A percentile compares a stretch with the other conserved stretches of the same genome.
Evolutionary conservation across 75 land plant species (phyloP).

Genomic region (Isoetes taiwanensis): DNA sequence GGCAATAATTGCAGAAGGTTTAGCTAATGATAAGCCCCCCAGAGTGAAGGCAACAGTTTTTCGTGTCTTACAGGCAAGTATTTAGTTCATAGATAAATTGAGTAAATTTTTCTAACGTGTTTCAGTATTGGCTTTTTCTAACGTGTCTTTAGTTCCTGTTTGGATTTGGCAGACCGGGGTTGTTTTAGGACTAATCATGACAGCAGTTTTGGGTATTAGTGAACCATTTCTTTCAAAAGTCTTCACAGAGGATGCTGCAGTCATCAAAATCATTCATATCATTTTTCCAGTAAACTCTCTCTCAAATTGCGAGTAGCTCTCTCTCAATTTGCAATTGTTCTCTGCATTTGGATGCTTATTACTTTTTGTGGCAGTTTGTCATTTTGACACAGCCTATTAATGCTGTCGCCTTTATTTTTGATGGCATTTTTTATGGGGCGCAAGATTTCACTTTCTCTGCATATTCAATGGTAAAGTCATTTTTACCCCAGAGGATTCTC

Average conservation of each 20-base stretch:
- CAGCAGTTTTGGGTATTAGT: conserved; percentile 40
- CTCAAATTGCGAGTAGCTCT: background rate
- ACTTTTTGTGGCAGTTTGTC: conserved; percentile 41
- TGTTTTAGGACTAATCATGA: conserved; percentile 48
- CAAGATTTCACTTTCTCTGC: conserved; percentile 56
- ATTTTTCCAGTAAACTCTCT: conserved; percentile 61
- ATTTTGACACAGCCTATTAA: conserved; percentile 70
- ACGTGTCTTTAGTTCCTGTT: background rate
- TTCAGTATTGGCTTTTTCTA: background rate
- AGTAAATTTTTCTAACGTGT: background rate
- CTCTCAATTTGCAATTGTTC: background rate
- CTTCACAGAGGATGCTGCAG: conserved; percentile 54
- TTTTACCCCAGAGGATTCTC: background rate
- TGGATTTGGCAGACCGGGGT: conserved; percentile 46
- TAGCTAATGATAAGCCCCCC: conserved; percentile 35
- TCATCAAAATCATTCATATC: conserved; percentile 37
- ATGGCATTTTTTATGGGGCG: conserved; percentile 59
- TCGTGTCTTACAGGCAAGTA: conserved; percentile 59
- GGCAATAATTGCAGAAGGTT: conserved; percentile 65
- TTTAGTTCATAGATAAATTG: background rate
- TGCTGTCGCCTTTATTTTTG: conserved; percentile 56
- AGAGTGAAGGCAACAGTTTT: conserved; percentile 37
- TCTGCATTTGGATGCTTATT: background rate
- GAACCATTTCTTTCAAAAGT: conserved; percentile 36
- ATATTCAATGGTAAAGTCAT: conserved; percentile 46